These are phyloP conservation scores for Aspergillus udagawae DNA, from an alignment of 2,329 filamentous ascomycete genomes.

Conservation along the genomic window DNA sequence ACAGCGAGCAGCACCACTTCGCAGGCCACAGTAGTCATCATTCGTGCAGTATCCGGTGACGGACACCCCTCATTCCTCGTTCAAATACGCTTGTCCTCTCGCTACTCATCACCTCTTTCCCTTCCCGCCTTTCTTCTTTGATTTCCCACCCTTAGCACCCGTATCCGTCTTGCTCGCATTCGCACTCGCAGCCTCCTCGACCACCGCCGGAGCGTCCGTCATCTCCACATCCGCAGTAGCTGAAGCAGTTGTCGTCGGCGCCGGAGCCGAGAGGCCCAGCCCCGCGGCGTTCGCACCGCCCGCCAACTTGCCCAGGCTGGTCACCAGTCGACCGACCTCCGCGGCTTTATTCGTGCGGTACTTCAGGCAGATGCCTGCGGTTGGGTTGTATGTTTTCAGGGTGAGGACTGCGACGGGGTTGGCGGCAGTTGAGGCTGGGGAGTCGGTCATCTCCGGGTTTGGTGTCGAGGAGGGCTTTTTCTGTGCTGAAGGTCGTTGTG, in stretches of 20 bases:
- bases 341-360: constrained; percentile 88
- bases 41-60: background rate
- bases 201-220: constrained; percentile 31
- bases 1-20: background rate
- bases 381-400: constrained; percentile 85
- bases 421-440: constrained; percentile 61
- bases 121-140: constrained; percentile 66
- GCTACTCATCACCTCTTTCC: constrained; percentile 55
- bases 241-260: constrained; percentile 32
- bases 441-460: constrained; percentile 30
- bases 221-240: constrained; percentile 30
- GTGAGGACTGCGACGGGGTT: constrained; percentile 65
- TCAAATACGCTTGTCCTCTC: background rate
- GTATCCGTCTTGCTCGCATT: constrained; percentile 17
- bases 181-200: constrained; percentile 11
- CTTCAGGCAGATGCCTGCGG: constrained; percentile 76
- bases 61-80: background rate
- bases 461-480: constrained; percentile 26
- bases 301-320: constrained; percentile 71
- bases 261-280: constrained; percentile 27
- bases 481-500: constrained; percentile 15
- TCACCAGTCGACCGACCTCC: constrained; percentile 80
- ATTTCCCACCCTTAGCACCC: constrained; percentile 29
- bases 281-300: constrained; percentile 62
- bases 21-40: background rate